Conservation (phyloP, 495 filamentous ascomycete genomes). For the Annulohypoxylon moriforme region DNA sequence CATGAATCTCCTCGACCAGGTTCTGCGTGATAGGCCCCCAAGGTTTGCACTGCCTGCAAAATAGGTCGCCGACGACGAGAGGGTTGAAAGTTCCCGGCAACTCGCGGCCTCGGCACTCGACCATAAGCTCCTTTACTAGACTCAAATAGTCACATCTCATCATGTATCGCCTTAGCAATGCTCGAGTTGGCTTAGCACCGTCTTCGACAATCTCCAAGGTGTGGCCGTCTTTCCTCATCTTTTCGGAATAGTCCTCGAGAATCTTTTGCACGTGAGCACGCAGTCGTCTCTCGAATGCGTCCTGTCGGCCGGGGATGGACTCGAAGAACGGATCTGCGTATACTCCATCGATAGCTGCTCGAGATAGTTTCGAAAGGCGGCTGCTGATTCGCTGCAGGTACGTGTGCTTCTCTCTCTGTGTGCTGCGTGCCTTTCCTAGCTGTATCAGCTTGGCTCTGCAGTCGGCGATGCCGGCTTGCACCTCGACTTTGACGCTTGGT, state of each 20-base stretch:
- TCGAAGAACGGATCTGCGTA: slow-evolving; percentile 46
- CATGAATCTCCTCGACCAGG: slow-evolving; percentile 46
- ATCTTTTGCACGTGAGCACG: slow-evolving; percentile 49
- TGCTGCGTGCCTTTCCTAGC: slow-evolving; percentile 41
- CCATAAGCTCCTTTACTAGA: slow-evolving; percentile 19
- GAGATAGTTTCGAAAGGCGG: slow-evolving; percentile 25
- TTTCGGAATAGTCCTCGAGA: slow-evolving; percentile 41
- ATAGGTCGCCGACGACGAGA: slow-evolving; percentile 54
- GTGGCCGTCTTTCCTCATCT: slow-evolving; percentile 48
- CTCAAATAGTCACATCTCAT: slow-evolving; percentile 25
- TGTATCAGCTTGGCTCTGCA: slow-evolving; percentile 31
- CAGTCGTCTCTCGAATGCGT: slow-evolving; percentile 43
- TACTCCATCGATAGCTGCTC: slow-evolving; percentile 42
- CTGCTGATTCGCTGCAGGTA: slow-evolving; percentile 53
- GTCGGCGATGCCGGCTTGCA: slow-evolving; percentile 38
- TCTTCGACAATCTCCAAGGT: slow-evolving; percentile 44
- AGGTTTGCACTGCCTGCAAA: slow-evolving; percentile 52
- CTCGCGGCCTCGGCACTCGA: slow-evolving; percentile 51
- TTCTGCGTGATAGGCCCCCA: slow-evolving; percentile 51
- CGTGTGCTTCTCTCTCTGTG: slow-evolving; percentile 54
- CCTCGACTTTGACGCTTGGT: slow-evolving; percentile 39
- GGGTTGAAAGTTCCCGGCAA: slow-evolving; percentile 57
- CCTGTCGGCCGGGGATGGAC: slow-evolving; percentile 39
- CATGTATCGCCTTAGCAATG: slow-evolving; percentile 10
- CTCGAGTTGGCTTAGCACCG: slow-evolving; percentile 20